Percentiles rank a stretch among this genome's conserved stretches.
Conservation (phyloP, 345 rosid species). For the Anastatica hierochuntica region DNA sequence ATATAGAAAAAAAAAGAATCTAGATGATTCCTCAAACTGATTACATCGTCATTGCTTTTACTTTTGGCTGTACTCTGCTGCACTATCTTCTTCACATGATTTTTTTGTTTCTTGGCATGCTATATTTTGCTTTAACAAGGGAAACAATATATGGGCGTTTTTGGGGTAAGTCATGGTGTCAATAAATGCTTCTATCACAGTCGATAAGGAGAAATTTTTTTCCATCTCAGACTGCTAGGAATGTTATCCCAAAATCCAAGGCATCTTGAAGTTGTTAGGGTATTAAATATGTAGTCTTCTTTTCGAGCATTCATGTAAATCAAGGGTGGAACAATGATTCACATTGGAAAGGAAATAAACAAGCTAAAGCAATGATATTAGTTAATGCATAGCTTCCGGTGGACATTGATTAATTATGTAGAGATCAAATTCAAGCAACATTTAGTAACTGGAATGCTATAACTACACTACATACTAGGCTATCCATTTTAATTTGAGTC, state of each 20-base stretch:
- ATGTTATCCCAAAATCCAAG: neutral
- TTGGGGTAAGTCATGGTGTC: neutral
- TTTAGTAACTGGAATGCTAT: too few relatives aligned
- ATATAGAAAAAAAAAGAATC: neutral
- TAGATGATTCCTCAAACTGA: neutral
- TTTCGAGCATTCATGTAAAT: neutral
- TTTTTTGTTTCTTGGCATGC: neutral
- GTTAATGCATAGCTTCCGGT: neutral
- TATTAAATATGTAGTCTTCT: neutral
- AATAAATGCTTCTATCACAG: neutral
- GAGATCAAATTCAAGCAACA: too few relatives aligned
- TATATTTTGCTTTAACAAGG: neutral
- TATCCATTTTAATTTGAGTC: too few relatives aligned
- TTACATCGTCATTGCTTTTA: neutral
- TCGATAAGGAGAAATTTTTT: neutral
- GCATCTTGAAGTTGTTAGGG: neutral
- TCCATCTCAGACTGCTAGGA: neutral
- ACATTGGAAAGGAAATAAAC: neutral
- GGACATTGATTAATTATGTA: neutral
- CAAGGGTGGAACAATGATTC: neutral
- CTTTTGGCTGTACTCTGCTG: neutral
- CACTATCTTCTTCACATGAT: neutral
- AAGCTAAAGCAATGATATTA: neutral
- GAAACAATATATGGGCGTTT: neutral
- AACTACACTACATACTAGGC: too few relatives aligned